These are phyloP conservation scores for Suillus paluster DNA, from an alignment of 768 basidiomycete genomes.

Conservation along the genomic window DNA sequence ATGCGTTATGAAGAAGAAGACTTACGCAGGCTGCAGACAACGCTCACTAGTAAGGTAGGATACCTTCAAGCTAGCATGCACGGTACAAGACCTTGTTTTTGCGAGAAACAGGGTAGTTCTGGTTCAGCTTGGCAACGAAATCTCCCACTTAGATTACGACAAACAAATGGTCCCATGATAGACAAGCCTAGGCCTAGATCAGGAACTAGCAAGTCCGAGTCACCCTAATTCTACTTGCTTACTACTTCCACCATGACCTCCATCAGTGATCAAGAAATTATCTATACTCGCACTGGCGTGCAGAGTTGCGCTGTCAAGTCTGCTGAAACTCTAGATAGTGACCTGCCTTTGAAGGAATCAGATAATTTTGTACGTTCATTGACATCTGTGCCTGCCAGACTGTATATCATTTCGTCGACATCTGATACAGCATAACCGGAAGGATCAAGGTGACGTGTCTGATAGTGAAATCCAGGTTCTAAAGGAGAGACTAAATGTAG, in stretches of 20 bases:
- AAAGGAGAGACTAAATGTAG: conserved; percentile 3
- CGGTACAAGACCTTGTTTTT: not conserved
- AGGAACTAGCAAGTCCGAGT: too few species aligned
- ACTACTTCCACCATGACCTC: not conserved
- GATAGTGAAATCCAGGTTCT: not conserved
- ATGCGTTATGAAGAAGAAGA: not conserved
- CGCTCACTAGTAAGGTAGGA: not conserved
- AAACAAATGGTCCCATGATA: not conserved
- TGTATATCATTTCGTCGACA: not conserved
- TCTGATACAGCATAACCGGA: not conserved
- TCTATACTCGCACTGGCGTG: not conserved
- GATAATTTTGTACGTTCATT: not conserved
- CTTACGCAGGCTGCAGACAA: not conserved
- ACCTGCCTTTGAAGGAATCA: not conserved
- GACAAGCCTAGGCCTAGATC: not conserved
- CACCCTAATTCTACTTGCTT: not conserved
- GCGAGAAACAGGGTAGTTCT: not conserved
- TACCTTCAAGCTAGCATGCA: not conserved
- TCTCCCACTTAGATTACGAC: not conserved
- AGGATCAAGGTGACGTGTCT: conserved; percentile 1
- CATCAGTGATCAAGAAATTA: not conserved
- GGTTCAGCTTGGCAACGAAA: not conserved
- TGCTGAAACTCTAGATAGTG: too few species aligned
- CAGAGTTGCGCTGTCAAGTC: too few species aligned
- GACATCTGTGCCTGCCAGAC: too few species aligned